phyloP scores from a whole-genome alignment of 768 basidiomycete species.

The Lentinula guzmanii region DNA sequence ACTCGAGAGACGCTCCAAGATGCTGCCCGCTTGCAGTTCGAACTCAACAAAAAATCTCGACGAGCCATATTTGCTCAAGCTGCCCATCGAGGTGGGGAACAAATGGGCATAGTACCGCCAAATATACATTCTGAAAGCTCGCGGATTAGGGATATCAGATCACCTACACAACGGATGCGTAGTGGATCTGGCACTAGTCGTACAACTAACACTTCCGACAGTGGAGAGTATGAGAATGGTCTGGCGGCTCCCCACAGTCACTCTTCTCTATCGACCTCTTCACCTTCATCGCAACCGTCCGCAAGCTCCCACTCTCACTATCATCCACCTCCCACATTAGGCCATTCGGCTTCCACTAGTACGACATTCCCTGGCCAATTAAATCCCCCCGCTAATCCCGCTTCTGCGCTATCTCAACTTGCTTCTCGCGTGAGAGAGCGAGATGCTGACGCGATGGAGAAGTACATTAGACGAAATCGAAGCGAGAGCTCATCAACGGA shows the following conservation, averaged over 20 bases:
- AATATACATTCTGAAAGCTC: constrained; percentile 38
- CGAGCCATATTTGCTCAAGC: constrained; percentile 70
- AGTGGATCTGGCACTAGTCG: constrained; percentile 80
- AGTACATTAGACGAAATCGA: constrained; percentile 75
- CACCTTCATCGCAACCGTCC: constrained; percentile 55
- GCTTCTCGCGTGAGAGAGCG: constrained; percentile 76
- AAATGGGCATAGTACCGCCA: constrained; percentile 37
- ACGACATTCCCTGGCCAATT: constrained; percentile 5
- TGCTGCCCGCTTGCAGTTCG: constrained; percentile 72
- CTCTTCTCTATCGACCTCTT: constrained; percentile 52
- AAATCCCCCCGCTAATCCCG: constrained; percentile 26
- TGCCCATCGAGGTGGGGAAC: constrained; percentile 60
- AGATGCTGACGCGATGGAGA: constrained; percentile 85
- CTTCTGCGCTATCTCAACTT: constrained; percentile 59
- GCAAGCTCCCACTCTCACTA: constrained; percentile 18
- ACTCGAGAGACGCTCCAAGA: constrained; percentile 78
- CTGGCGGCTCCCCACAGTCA: constrained; percentile 38
- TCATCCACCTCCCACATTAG: neutral
- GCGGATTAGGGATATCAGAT: constrained; percentile 34
- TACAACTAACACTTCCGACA: constrained; percentile 71
- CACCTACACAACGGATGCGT: constrained; percentile 51
- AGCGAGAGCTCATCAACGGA: constrained; percentile 81
- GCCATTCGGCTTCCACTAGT: constrained; percentile 3
- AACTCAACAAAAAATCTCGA: constrained; percentile 72
- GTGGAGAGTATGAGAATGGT: constrained; percentile 52